phyloP scores from a whole-genome alignment of 495 filamentous ascomycete species.

The Friedmanniomyces simplex region DNA sequence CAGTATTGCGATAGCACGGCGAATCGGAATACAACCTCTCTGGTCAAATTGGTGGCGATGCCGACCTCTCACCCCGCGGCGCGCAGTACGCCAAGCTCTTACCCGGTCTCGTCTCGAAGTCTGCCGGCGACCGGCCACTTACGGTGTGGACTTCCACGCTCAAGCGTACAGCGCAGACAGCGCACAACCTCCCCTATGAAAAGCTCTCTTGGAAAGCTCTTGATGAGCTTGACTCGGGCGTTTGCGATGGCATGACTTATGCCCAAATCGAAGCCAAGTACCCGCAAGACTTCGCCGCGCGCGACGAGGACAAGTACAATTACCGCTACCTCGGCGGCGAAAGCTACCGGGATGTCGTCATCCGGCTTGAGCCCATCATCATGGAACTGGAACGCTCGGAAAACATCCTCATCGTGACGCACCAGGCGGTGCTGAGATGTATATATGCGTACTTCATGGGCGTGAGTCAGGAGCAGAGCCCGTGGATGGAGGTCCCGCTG shows the following conservation, averaged over 20 bases:
- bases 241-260: constrained; percentile 94
- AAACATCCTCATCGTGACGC: constrained; percentile 95
- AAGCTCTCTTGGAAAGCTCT: constrained; percentile 98
- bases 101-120: constrained; percentile 68
- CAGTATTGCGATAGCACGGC: constrained; percentile 58
- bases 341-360: constrained; percentile 94
- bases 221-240: constrained; percentile 91
- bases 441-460: constrained; percentile 99
- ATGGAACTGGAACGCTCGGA: constrained; percentile 96
- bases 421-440: constrained; percentile 91
- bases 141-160: constrained; percentile 97
- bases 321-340: constrained; percentile 97
- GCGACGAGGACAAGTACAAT: constrained; percentile 98
- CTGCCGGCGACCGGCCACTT: constrained; percentile 68
- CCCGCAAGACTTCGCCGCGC: constrained; percentile 86
- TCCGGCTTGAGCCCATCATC: constrained; percentile 95
- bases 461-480: constrained; percentile 76
- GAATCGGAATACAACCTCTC: constrained; percentile 84
- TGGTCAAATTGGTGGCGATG: constrained; percentile 86
- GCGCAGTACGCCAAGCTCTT: constrained; percentile 74
- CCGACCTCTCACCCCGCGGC: constrained; percentile 74
- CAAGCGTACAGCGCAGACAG: constrained; percentile 83
- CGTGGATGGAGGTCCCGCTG: constrained; percentile 95
- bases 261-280: constrained; percentile 81
- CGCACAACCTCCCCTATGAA: constrained; percentile 72